Conservation (phyloP, 441 rosid species). For the Adansonia grandidieri region DNA sequence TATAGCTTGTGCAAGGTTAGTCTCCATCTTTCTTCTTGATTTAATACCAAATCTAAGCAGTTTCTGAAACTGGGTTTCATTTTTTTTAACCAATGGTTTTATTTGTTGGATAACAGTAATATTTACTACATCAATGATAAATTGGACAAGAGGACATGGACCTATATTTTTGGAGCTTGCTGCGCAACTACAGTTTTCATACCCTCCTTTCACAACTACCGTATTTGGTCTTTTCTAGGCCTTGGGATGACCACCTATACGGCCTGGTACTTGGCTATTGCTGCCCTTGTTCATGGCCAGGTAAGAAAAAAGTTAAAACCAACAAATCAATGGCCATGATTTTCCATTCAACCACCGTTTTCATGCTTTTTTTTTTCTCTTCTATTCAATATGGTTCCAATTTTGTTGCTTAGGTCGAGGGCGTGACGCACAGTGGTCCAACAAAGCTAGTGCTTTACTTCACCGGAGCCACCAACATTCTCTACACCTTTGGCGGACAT, state of each 20-base stretch:
- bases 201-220: conserved; percentile 97
- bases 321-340: neutral
- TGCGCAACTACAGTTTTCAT: conserved; percentile 98
- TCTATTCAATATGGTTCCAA: neutral
- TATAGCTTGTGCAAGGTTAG: conserved; percentile 94
- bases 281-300: conserved; percentile 83
- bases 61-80: conserved; percentile 4
- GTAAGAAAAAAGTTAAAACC: conserved; percentile 35
- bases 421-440: conserved; percentile 77
- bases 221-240: conserved; percentile 97
- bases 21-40: neutral
- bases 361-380: neutral
- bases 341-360: neutral
- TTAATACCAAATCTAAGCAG: neutral
- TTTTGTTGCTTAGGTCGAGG: conserved; percentile 49
- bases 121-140: conserved; percentile 94
- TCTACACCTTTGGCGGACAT: conserved; percentile 97
- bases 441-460: conserved; percentile 85
- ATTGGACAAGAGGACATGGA: conserved; percentile 98
- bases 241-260: conserved; percentile 98
- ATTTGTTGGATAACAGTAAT: conserved; percentile 57
- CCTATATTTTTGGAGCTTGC: conserved; percentile 97
- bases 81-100: neutral
- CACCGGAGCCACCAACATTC: conserved; percentile 97
- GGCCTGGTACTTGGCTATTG: conserved; percentile 91